These are phyloP conservation scores for Arabidopsis arenosa DNA, from an alignment of 345 rosid genomes.

Conservation along the genomic window DNA sequence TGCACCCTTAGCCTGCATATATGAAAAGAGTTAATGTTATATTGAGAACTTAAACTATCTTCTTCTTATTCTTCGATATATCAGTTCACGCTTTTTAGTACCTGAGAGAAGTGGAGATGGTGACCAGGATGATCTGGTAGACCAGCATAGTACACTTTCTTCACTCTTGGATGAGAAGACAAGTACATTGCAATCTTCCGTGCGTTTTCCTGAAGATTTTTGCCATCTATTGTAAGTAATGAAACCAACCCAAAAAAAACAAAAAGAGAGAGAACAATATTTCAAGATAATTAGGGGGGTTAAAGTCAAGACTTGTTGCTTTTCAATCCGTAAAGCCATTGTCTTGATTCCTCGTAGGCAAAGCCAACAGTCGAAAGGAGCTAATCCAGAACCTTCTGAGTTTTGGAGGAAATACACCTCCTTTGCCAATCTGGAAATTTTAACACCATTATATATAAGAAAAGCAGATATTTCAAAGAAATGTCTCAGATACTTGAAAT, in stretches of 20 bases:
- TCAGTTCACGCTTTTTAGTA: conserved; percentile 24
- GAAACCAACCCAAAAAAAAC: neutral
- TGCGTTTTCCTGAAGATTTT: conserved; percentile 71
- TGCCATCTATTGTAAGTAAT: conserved; percentile 8
- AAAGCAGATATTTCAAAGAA: neutral
- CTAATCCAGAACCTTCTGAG: conserved; percentile 93
- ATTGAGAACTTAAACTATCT: neutral
- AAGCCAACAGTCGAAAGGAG: conserved; percentile 98
- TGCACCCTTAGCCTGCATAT: conserved; percentile 87
- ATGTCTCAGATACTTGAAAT: neutral
- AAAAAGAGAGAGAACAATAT: neutral
- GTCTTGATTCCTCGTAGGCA: conserved; percentile 94
- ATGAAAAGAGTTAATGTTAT: conserved; percentile 1
- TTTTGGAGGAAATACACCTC: conserved; percentile 90
- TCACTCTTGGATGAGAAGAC: conserved; percentile 79
- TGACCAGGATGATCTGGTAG: conserved; percentile 86
- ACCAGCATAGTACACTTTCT: conserved; percentile 85
- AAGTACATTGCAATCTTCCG: conserved; percentile 87
- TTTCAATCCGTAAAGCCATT: conserved; percentile 90
- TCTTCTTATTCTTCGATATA: neutral
- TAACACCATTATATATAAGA: neutral
- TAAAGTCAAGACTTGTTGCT: conserved; percentile 74
- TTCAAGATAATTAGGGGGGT: neutral
- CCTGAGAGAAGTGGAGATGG: conserved; percentile 92
- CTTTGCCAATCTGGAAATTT: conserved; percentile 68